Percentiles rank a stretch among this genome's conserved stretches.
Evolutionary conservation across 2,329 filamentous ascomycete genomes (phyloP).

Genomic region (Cladosporium sp.): DNA sequence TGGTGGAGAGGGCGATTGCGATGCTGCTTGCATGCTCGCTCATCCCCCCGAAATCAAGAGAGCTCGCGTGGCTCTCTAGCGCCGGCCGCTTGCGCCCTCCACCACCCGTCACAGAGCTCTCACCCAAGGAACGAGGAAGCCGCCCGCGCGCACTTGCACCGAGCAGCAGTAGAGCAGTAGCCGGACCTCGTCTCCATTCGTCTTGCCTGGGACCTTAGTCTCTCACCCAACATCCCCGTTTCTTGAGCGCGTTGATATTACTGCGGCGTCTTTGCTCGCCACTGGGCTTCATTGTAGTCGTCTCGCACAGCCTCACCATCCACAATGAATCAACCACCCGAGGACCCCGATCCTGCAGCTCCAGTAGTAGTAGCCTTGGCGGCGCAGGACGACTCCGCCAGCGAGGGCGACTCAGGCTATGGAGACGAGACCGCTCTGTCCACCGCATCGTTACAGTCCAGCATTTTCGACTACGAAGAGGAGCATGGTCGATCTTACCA

Average conservation of each 20-base stretch:
- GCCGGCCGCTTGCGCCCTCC: background rate
- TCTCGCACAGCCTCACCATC: background rate
- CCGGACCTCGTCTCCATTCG: background rate
- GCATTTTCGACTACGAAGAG: slow-evolving; percentile 27
- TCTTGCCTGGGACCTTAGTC: background rate
- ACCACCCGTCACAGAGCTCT: background rate
- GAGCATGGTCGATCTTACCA: slow-evolving; percentile 30
- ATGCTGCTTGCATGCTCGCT: background rate
- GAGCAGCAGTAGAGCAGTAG: background rate
- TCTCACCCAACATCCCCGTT: background rate
- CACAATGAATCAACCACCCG: slow-evolving; percentile 1
- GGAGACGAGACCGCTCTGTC: slow-evolving; percentile 20
- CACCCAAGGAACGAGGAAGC: background rate
- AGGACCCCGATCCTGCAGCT: slow-evolving; percentile 6
- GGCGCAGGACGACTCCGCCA: slow-evolving; percentile 13
- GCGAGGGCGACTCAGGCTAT: slow-evolving; percentile 24
- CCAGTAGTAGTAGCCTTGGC: slow-evolving; percentile 13
- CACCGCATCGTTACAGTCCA: slow-evolving; percentile 25
- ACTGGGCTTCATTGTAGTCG: background rate
- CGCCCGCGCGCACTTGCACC: background rate
- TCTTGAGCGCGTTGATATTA: background rate
- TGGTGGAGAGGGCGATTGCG: background rate
- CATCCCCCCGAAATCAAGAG: background rate
- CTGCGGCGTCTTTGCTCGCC: background rate
- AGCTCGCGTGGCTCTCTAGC: slow-evolving; percentile 1